Evolutionary conservation across 441 rosid genomes (phyloP).

Genomic region (Brassica hybrid): DNA sequence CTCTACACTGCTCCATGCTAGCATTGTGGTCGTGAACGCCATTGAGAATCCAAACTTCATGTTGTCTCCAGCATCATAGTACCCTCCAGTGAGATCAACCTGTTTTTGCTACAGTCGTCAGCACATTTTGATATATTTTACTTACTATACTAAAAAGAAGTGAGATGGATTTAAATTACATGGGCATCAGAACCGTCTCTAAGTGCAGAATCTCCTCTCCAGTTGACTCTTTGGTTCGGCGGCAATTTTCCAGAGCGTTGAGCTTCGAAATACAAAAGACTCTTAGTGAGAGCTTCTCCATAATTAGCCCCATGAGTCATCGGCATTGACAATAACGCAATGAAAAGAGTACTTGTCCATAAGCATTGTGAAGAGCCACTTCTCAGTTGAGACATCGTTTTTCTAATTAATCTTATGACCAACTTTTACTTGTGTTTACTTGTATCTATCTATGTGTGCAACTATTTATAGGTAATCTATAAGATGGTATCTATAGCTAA

Average conservation of each 20-base stretch:
- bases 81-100: slow-evolving; percentile 56
- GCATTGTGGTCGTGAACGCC: slow-evolving; percentile 54
- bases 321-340: slow-evolving; percentile 15
- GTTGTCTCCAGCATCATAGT: slow-evolving; percentile 59
- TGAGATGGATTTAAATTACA: too few species aligned
- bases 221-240: slow-evolving; percentile 44
- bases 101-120: slow-evolving; percentile 25
- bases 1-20: slow-evolving; percentile 58
- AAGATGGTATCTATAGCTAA: slow-evolving; percentile 1
- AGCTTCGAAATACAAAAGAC: slow-evolving; percentile 54
- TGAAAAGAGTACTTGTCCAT: slow-evolving; percentile 20
- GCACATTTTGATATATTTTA: too few species aligned
- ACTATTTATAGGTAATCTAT: slow-evolving; percentile 14
- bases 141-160: too few species aligned
- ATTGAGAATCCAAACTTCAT: slow-evolving; percentile 56
- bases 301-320: slow-evolving; percentile 33
- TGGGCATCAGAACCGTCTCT: slow-evolving; percentile 47
- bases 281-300: slow-evolving; percentile 51
- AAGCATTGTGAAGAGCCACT: slow-evolving; percentile 24
- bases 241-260: slow-evolving; percentile 65
- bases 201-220: slow-evolving; percentile 60
- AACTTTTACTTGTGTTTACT: too few species aligned
- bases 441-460: too few species aligned
- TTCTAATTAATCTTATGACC: neutral
- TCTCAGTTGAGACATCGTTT: slow-evolving; percentile 28